Percentiles rank a stretch among this genome's conserved stretches.
phyloP scores from a whole-genome alignment of 108 stramenopile genomes.

The Aureococcus anophagefferens region DNA sequence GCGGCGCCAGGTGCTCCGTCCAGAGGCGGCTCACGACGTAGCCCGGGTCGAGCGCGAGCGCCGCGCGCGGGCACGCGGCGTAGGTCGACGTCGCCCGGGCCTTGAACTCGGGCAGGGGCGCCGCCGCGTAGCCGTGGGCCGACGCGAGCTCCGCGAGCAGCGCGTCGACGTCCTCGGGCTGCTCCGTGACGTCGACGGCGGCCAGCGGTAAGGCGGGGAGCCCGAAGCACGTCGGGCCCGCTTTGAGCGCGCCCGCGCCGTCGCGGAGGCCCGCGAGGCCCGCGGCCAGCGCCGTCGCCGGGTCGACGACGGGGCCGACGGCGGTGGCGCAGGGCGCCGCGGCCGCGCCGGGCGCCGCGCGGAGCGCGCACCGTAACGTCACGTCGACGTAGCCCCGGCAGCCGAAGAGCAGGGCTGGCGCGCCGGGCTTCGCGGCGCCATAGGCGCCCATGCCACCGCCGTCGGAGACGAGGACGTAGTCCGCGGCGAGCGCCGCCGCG shows the following conservation, averaged over 20 bases:
- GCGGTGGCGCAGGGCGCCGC: background rate
- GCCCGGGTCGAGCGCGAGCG: no score
- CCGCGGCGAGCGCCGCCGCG: no score
- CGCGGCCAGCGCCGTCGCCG: constrained; percentile 2
- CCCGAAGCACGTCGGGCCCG: background rate
- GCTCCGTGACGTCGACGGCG: background rate
- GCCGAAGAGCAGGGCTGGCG: constrained; percentile 10
- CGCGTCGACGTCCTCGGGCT: background rate
- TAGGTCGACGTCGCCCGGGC: background rate
- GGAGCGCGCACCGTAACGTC: background rate
- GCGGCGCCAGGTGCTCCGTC: no score
- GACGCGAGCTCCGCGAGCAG: background rate
- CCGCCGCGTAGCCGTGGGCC: no score
- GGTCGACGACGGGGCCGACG: constrained; percentile 17
- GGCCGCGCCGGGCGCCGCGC: no score
- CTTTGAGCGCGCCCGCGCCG: background rate
- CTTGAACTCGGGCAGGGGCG: no score
- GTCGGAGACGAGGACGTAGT: constrained; percentile 7
- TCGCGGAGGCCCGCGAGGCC: constrained; percentile 10
- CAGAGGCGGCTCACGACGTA: no score
- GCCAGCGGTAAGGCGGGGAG: background rate
- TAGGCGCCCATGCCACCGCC: no score
- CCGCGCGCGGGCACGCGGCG: no score
- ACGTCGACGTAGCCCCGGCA: constrained; percentile 18
- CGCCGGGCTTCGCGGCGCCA: constrained; percentile 6